phyloP scores from a whole-genome alignment of 108 stramenopile genomes.

The Bacterosira constricta region DNA sequence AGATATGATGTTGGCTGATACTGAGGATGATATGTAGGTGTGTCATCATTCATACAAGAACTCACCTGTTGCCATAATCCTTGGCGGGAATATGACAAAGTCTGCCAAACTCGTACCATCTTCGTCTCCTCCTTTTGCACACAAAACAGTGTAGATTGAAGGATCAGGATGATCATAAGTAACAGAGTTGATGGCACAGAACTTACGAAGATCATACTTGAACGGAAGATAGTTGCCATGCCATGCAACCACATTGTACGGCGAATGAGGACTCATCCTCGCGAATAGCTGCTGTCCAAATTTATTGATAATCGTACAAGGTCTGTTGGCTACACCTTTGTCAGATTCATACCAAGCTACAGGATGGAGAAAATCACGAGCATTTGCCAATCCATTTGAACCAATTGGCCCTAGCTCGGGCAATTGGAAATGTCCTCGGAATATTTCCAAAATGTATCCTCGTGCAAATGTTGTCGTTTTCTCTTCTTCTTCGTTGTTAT shows the following conservation, averaged over 20 bases:
- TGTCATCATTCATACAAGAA: neutral
- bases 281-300: constrained; percentile 73
- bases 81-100: constrained; percentile 94
- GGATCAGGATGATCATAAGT: constrained; percentile 95
- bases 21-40: too few relatives aligned
- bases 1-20: too few relatives aligned
- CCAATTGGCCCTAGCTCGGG: constrained; percentile 95
- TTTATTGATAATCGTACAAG: constrained; percentile 67
- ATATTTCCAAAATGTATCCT: constrained; percentile 93
- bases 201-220: constrained; percentile 88
- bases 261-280: constrained; percentile 62
- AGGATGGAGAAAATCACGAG: constrained; percentile 88
- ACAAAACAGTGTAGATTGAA: constrained; percentile 92
- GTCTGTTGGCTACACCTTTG: neutral
- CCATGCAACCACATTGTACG: constrained; percentile 96
- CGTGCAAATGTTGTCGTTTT: constrained; percentile 41
- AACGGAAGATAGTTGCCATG: constrained; percentile 93
- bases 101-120: constrained; percentile 89
- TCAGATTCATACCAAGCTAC: constrained; percentile 66
- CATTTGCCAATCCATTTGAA: constrained; percentile 95
- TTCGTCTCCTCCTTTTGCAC: constrained; percentile 70
- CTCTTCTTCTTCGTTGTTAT: neutral
- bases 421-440: constrained; percentile 86
- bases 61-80: constrained; percentile 82
- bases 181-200: constrained; percentile 89